phyloP scores from a whole-genome alignment of 2,329 filamentous ascomycete species.

The Lasiodiplodia sp. region DNA sequence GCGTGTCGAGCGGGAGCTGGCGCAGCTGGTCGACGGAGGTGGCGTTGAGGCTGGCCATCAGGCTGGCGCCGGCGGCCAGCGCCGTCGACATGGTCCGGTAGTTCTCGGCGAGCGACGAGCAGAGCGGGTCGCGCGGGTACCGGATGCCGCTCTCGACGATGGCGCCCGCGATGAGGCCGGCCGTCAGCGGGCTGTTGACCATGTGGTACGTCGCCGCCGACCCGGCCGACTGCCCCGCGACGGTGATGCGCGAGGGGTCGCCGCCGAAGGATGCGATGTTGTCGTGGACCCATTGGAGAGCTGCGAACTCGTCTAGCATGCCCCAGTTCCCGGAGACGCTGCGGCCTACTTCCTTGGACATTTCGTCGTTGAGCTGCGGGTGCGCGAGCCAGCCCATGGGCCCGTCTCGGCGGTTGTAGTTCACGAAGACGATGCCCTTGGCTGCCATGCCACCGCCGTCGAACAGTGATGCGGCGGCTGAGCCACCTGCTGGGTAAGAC shows the following conservation, averaged over 20 bases:
- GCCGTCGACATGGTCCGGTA: constrained; percentile 32
- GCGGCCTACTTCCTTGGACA: constrained; percentile 58
- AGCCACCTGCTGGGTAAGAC: constrained; percentile 33
- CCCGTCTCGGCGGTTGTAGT: constrained; percentile 78
- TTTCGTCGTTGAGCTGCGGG: constrained; percentile 59
- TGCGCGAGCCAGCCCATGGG: constrained; percentile 75
- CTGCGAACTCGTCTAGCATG: constrained; percentile 54
- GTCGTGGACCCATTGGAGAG: constrained; percentile 54
- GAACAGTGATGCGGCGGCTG: constrained; percentile 28
- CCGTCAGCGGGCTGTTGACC: constrained; percentile 51
- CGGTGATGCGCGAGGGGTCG: constrained; percentile 46
- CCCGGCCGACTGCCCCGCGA: constrained; percentile 48
- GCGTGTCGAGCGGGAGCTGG: not conserved
- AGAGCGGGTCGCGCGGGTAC: constrained; percentile 40
- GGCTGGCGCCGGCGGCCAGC: constrained; percentile 41
- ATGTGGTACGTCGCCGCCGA: constrained; percentile 49
- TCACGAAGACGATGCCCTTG: constrained; percentile 75
- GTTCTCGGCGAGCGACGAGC: constrained; percentile 25
- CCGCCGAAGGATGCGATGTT: constrained; percentile 55
- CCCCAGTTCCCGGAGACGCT: constrained; percentile 60
- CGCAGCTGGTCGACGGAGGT: constrained; percentile 39
- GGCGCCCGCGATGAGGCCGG: constrained; percentile 49
- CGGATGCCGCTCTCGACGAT: constrained; percentile 50
- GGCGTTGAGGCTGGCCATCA: constrained; percentile 29
- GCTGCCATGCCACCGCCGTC: constrained; percentile 32